These are phyloP conservation scores for Millerozyma miso DNA, from an alignment of 805 yeast species.

Conservation along the genomic window DNA sequence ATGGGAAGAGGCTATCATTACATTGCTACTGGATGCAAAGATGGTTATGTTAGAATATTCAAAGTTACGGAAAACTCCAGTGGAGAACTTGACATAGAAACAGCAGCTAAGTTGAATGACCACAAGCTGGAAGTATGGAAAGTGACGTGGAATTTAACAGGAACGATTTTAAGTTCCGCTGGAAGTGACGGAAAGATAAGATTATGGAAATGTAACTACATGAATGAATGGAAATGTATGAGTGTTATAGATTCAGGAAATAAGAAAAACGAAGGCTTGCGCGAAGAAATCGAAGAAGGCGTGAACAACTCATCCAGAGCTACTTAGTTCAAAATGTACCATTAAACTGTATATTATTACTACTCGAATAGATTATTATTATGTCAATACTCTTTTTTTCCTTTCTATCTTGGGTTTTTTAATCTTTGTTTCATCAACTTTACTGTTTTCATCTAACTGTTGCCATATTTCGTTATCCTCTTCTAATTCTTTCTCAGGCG, in stretches of 20 bases:
- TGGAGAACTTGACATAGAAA: slow-evolving; percentile 45
- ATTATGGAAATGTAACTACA: slow-evolving; percentile 85
- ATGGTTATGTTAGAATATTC: slow-evolving; percentile 85
- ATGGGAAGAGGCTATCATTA: slow-evolving; percentile 87
- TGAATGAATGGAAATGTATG: slow-evolving; percentile 86
- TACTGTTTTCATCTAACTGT: slow-evolving; percentile 30
- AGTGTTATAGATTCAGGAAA: slow-evolving; percentile 50
- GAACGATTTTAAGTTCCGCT: slow-evolving; percentile 85
- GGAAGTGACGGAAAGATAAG: slow-evolving; percentile 94
- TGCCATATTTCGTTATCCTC: slow-evolving; percentile 39
- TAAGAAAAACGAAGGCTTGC: slow-evolving; percentile 17
- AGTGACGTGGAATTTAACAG: slow-evolving; percentile 92
- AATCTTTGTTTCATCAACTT: slow-evolving; percentile 30
- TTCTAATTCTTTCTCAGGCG: slow-evolving; percentile 21
- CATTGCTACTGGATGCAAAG: slow-evolving; percentile 94
- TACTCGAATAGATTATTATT: no score
- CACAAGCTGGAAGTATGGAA: slow-evolving; percentile 93
- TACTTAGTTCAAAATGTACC: slow-evolving; percentile 1
- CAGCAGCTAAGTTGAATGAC: slow-evolving; percentile 65
- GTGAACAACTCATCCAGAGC: neutral
- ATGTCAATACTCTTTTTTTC: neutral
- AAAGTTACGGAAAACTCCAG: slow-evolving; percentile 51
- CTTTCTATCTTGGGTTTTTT: slow-evolving; percentile 2
- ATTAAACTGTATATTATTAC: slow-evolving; percentile 1
- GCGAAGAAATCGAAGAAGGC: slow-evolving; percentile 8